phyloP scores from a whole-genome alignment of 192 early-diverging fungal genomes.

The Entomortierella beljakovae region DNA sequence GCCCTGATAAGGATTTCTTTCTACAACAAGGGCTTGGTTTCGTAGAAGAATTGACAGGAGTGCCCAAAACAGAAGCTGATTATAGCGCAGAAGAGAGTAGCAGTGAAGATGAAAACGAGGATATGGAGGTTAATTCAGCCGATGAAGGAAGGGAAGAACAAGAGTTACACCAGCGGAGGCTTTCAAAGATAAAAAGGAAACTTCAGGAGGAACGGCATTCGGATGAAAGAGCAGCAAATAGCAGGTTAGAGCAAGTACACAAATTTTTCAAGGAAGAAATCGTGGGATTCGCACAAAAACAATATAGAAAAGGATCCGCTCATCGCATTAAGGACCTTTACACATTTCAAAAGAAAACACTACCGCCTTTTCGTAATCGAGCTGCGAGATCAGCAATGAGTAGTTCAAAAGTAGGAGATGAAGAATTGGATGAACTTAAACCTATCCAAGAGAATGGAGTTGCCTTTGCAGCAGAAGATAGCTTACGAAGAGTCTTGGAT shows the following conservation, averaged over 20 bases:
- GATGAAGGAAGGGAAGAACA: neutral
- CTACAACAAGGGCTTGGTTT: constrained; percentile 25
- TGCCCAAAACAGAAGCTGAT: constrained; percentile 28
- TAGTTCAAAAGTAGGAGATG: constrained; percentile 1
- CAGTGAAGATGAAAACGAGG: neutral
- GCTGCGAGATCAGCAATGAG: constrained; percentile 11
- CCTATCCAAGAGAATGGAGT: constrained; percentile 22
- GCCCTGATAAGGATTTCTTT: neutral
- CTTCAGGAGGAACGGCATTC: constrained; percentile 9
- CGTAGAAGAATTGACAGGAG: constrained; percentile 39
- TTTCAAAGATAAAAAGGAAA: neutral
- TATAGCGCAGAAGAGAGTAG: neutral
- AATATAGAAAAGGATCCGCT: constrained; percentile 18
- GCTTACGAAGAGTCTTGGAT: constrained; percentile 11
- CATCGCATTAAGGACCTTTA: constrained; percentile 16
- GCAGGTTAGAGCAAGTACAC: constrained; percentile 15
- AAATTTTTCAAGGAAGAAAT: constrained; percentile 18
- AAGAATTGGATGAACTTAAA: constrained; percentile 20
- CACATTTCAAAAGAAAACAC: constrained; percentile 1
- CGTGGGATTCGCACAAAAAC: constrained; percentile 13
- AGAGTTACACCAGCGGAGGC: neutral
- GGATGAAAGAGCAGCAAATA: constrained; percentile 11
- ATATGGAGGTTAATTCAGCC: neutral
- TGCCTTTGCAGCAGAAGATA: constrained; percentile 35
- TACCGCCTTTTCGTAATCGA: neutral